phyloP scores from a whole-genome alignment of 139 green algal genomes.

The Ettlia oleoabundans region DNA sequence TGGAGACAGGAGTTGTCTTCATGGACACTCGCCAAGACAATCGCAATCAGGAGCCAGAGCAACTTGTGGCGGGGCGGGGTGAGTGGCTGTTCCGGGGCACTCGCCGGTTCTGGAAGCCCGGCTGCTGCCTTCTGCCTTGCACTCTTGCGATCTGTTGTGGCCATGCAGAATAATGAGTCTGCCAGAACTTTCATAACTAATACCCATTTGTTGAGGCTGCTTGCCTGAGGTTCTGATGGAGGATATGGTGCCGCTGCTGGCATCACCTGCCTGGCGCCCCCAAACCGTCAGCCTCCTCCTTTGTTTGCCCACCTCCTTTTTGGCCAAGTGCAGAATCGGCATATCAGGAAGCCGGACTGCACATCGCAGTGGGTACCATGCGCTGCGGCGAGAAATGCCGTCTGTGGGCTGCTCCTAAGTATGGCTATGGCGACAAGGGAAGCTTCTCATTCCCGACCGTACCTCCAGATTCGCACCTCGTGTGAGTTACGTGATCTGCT shows the following conservation, averaged over 20 bases:
- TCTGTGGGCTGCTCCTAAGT: conserved; percentile 55
- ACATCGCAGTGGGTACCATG: conserved; percentile 74
- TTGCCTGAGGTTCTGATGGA: too few relatives aligned
- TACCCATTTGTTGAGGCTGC: too few relatives aligned
- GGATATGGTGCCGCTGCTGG: too few relatives aligned
- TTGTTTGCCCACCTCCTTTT: too few relatives aligned
- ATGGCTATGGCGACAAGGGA: conserved; percentile 61
- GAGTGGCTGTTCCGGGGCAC: background rate
- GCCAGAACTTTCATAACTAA: too few relatives aligned
- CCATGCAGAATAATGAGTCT: too few relatives aligned
- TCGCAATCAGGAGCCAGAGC: conserved; percentile 43
- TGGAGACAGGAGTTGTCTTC: conserved; percentile 57
- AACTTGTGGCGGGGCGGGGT: conserved; percentile 75
- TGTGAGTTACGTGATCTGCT: background rate
- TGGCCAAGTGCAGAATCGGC: conserved; percentile 63
- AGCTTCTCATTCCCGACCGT: conserved; percentile 87
- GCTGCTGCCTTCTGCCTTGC: too few relatives aligned
- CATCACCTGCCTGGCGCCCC: too few relatives aligned
- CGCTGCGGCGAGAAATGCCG: conserved; percentile 56
- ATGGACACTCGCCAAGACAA: conserved; percentile 68
- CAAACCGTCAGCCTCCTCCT: too few relatives aligned
- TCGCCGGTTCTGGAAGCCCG: too few relatives aligned
- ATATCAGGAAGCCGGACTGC: conserved; percentile 60
- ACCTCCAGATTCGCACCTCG: conserved; percentile 64
- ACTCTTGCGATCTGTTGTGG: too few relatives aligned